Evolutionary conservation across 306 rosid species (phyloP).

Genomic region (Prunus kanzakura): DNA sequence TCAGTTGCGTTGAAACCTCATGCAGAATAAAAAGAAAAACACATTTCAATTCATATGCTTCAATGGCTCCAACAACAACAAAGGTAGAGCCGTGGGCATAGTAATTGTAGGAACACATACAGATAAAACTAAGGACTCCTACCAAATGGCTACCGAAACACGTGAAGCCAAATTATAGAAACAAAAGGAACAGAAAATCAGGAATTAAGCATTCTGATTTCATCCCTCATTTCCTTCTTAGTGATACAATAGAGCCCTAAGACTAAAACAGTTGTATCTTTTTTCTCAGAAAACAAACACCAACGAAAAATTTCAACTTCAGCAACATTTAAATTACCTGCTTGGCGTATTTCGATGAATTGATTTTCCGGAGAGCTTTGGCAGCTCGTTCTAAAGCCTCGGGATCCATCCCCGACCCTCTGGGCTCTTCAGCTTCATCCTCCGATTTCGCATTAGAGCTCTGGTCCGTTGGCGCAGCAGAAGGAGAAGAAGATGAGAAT

Average conservation of each 20-base stretch:
- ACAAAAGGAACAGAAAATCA: not conserved
- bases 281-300: not conserved
- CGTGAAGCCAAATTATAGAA: not conserved
- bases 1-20: not conserved
- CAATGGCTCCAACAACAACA: not conserved
- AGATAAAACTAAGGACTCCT: not conserved
- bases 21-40: not conserved
- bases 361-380: constrained; percentile 83
- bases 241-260: not conserved
- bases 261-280: not conserved
- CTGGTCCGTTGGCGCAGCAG: constrained; percentile 29
- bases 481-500: constrained; percentile 51
- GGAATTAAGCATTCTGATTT: not conserved
- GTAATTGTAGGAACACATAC: not conserved
- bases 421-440: constrained; percentile 59
- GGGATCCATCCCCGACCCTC: constrained; percentile 77
- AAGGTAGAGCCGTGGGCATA: not conserved
- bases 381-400: constrained; percentile 88
- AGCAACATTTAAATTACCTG: constrained; percentile 36
- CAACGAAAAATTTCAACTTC: not conserved
- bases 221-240: not conserved
- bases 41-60: not conserved
- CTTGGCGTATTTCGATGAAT: constrained; percentile 54
- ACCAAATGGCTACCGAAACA: not conserved
- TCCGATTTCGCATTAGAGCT: constrained; percentile 45